Conservation (phyloP, 2,329 filamentous ascomycete genomes). For the Xylariaceae sp. region DNA sequence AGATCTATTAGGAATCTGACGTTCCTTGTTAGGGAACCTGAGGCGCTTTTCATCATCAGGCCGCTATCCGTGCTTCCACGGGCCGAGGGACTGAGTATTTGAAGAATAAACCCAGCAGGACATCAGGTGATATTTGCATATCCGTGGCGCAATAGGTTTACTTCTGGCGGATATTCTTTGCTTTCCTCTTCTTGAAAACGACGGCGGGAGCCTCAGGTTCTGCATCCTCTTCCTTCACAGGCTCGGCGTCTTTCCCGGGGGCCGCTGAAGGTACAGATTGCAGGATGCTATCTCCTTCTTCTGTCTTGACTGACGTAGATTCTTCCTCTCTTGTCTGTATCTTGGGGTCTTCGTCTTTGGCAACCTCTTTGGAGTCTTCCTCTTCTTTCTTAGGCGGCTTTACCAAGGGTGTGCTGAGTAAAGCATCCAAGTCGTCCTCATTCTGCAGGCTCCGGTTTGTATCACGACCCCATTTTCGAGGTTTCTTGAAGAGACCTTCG, state of each 20-base stretch:
- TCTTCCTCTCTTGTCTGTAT: conserved; percentile 20
- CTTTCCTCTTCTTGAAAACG: conserved; percentile 77
- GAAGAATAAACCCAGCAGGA: too few relatives aligned
- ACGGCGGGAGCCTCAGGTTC: conserved; percentile 41
- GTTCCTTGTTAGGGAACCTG: too few relatives aligned
- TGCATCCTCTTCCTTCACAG: conserved; percentile 29
- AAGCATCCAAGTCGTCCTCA: conserved; percentile 58
- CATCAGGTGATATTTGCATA: too few relatives aligned
- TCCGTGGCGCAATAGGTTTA: too few relatives aligned
- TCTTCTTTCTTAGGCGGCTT: conserved; percentile 28
- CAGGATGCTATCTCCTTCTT: conserved; percentile 29
- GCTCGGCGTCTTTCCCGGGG: conserved; percentile 1
- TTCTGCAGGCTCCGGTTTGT: conserved; percentile 47
- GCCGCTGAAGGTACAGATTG: conserved; percentile 9
- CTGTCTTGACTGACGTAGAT: conserved; percentile 38
- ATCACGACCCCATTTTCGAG: conserved; percentile 51
- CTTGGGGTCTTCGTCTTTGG: conserved; percentile 15
- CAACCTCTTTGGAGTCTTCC: conserved; percentile 5
- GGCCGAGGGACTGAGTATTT: too few relatives aligned
- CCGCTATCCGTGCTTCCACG: too few relatives aligned
- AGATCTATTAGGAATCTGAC: too few relatives aligned
- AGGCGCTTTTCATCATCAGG: too few relatives aligned
- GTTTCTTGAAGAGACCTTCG: conserved; percentile 57
- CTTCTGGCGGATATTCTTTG: conserved; percentile 60
- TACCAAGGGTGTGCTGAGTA: conserved; percentile 43